Evolutionary conservation across 1,284 basidiomycete genomes (phyloP).

Genomic region (Ustilago loliicola): DNA sequence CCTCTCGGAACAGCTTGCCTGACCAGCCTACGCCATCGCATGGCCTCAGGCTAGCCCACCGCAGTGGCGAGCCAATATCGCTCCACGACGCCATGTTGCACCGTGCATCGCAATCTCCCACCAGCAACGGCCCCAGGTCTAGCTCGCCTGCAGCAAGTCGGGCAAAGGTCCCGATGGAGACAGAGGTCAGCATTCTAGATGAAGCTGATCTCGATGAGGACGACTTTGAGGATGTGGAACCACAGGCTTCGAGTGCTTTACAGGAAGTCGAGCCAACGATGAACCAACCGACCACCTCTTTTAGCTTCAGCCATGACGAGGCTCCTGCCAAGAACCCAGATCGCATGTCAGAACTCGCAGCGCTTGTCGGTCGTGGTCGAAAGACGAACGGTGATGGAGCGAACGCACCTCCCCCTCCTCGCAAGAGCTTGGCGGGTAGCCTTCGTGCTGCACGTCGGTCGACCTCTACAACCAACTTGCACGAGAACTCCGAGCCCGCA

Average conservation of each 20-base stretch:
- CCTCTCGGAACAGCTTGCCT: not conserved
- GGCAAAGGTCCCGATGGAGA: not conserved
- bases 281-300: not conserved
- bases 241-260: constrained; percentile 14
- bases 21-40: constrained; percentile 5
- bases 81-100: constrained; percentile 37
- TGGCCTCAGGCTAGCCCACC: constrained; percentile 31
- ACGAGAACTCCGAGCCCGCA: constrained; percentile 19
- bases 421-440: constrained; percentile 46
- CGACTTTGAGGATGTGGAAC: constrained; percentile 48
- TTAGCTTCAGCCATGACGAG: not conserved
- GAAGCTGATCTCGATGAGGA: constrained; percentile 33
- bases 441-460: constrained; percentile 45
- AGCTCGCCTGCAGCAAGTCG: not conserved
- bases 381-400: not conserved
- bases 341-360: constrained; percentile 50
- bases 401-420: constrained; percentile 25
- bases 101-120: not conserved
- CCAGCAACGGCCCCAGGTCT: not conserved
- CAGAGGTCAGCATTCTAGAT: not conserved
- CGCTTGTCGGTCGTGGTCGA: constrained; percentile 29
- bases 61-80: constrained; percentile 40
- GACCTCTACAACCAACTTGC: constrained; percentile 16
- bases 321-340: constrained; percentile 4
- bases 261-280: constrained; percentile 10